phyloP scores from a whole-genome alignment of 2,329 filamentous ascomycete genomes.

The Verticillium longisporum region DNA sequence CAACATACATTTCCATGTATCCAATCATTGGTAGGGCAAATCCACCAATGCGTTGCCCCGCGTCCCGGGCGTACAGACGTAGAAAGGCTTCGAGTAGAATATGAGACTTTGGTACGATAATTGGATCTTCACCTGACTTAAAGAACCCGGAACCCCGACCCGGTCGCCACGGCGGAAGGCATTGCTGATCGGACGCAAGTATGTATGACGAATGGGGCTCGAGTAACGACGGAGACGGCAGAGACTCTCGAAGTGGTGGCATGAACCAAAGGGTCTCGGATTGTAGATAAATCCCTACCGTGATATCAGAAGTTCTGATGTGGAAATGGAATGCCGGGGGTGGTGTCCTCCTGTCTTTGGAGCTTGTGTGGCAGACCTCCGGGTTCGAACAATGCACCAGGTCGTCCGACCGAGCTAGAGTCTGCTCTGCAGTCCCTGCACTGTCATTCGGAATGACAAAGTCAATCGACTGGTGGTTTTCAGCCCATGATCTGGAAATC shows the following conservation, averaged over 20 bases:
- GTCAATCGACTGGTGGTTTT: not conserved
- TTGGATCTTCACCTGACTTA: conserved; percentile 2
- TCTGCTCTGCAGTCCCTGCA: not conserved
- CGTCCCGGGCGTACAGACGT: conserved; percentile 16
- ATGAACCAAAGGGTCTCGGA: conserved; percentile 18
- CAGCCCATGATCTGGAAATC: not conserved
- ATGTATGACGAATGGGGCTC: conserved; percentile 8
- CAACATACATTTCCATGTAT: conserved; percentile 17
- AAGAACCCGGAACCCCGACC: not conserved
- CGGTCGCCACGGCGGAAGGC: not conserved
- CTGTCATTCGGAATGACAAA: not conserved
- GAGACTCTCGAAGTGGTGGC: conserved; percentile 11
- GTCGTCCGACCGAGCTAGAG: not conserved
- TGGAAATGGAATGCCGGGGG: not conserved
- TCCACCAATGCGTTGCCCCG: conserved; percentile 9
- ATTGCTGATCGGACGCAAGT: not conserved
- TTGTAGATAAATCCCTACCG: conserved; percentile 15
- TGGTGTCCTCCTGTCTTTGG: not conserved
- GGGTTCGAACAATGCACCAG: not conserved
- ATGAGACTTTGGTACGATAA: conserved; percentile 15
- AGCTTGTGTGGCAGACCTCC: not conserved
- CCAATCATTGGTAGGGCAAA: conserved; percentile 15
- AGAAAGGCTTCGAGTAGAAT: conserved; percentile 17
- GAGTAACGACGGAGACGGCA: conserved; percentile 3
- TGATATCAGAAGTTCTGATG: conserved; percentile 10